phyloP scores from a whole-genome alignment of 2,329 filamentous ascomycete species.

The Xylariaceae sp. region DNA sequence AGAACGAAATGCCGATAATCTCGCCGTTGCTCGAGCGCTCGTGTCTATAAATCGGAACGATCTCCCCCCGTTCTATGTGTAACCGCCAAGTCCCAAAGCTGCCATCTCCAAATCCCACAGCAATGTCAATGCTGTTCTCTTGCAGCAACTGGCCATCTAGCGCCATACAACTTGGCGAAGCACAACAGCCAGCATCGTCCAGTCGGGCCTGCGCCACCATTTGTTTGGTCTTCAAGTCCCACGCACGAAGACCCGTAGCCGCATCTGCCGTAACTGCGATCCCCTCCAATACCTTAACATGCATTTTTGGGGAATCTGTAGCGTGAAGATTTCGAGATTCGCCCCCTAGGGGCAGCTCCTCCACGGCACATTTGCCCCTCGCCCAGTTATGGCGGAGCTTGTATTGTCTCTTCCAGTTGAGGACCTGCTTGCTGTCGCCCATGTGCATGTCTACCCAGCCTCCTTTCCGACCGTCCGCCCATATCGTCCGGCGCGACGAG shows the following conservation, averaged over 20 bases:
- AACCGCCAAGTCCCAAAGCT: slow-evolving; percentile 66
- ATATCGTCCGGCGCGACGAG: slow-evolving; percentile 40
- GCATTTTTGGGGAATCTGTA: slow-evolving; percentile 50
- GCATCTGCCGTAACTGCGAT: slow-evolving; percentile 72
- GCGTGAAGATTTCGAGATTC: slow-evolving; percentile 15
- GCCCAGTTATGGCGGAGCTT: slow-evolving; percentile 89
- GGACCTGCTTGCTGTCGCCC: slow-evolving; percentile 29
- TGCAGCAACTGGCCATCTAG: slow-evolving; percentile 51
- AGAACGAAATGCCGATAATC: slow-evolving; percentile 65
- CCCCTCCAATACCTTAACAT: slow-evolving; percentile 74
- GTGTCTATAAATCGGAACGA: slow-evolving; percentile 54
- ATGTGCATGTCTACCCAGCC: slow-evolving; percentile 50
- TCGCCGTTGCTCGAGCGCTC: slow-evolving; percentile 57
- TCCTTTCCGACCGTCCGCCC: slow-evolving; percentile 42
- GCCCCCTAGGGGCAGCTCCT: slow-evolving; percentile 56
- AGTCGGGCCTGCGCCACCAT: slow-evolving; percentile 51
- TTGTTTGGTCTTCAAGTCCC: slow-evolving; percentile 62
- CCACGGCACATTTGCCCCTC: slow-evolving; percentile 71
- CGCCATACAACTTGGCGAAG: slow-evolving; percentile 57
- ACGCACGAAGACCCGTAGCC: slow-evolving; percentile 66
- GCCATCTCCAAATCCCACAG: slow-evolving; percentile 67
- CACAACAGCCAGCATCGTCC: slow-evolving; percentile 19
- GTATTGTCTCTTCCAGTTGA: slow-evolving; percentile 62
- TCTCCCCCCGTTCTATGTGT: slow-evolving; percentile 37
- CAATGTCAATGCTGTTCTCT: slow-evolving; percentile 50